Evolutionary conservation across 1,139 yeast species (phyloP).

Genomic region (Spathaspora jeffriesii): DNA sequence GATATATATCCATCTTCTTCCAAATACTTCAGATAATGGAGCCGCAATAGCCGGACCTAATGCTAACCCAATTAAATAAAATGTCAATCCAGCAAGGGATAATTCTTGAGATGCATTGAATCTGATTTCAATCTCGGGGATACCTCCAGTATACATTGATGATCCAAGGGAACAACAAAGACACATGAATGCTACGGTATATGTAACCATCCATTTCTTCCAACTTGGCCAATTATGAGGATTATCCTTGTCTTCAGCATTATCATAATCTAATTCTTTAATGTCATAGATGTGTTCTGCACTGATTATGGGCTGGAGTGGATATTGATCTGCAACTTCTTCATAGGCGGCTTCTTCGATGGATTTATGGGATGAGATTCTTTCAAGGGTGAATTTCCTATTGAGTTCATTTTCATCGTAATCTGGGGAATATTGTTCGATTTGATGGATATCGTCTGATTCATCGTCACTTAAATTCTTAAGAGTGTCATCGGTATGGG

Average conservation of each 20-base stretch:
- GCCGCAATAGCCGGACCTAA: constrained; percentile 77
- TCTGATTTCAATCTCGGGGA: constrained; percentile 46
- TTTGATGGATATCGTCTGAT: neutral
- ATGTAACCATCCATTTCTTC: constrained; percentile 66
- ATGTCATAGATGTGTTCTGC: constrained; percentile 25
- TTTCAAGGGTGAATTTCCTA: constrained; percentile 20
- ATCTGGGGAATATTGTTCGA: constrained; percentile 4
- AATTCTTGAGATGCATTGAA: constrained; percentile 59
- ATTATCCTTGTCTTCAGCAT: constrained; percentile 56
- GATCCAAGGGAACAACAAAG: constrained; percentile 72
- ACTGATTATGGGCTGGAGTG: neutral
- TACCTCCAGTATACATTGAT: constrained; percentile 65
- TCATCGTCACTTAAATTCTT: neutral
- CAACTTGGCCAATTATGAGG: constrained; percentile 66
- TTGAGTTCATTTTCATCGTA: constrained; percentile 16
- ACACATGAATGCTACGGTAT: constrained; percentile 63
- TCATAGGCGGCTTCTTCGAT: constrained; percentile 17
- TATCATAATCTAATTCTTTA: constrained; percentile 59
- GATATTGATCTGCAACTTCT: constrained; percentile 8
- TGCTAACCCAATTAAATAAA: constrained; percentile 71
- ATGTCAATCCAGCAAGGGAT: constrained; percentile 66
- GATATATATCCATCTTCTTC: constrained; percentile 65
- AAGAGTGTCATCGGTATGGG: neutral
- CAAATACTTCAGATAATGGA: constrained; percentile 74
- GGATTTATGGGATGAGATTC: constrained; percentile 18